Evolutionary conservation across 2,329 filamentous ascomycete genomes (phyloP), one percentile per base, ranked within the genome.

Genomic region (Aureobasidium sp.): DNA sequence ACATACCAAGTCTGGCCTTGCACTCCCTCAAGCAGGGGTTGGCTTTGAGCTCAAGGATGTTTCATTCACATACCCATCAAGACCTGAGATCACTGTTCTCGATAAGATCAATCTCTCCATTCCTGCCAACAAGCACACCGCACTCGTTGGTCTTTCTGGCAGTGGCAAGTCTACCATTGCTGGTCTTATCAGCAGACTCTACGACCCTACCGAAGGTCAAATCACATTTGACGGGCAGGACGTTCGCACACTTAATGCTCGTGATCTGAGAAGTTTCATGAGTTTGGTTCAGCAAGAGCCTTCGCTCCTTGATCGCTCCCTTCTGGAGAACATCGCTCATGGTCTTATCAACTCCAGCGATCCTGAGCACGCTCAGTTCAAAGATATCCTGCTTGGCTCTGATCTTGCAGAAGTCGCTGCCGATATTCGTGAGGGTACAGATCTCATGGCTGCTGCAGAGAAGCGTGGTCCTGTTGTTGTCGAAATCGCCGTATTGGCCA

Each of bases 311-410:
- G 76, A 81, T 60, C 74, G 79, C 3, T 81, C 80, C 0, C 78
- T 83, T 8, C 65, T 82, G 10, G 80, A 82, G 58, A 82, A 82
- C 59, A 80, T 83, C 55, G 80, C 80, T 1, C 75, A 78, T 41
- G 80, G 80, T 2, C 71, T 82, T 5, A 74, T 77, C 62, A 77
- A 76, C 50, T 77, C 75, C 3, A 69, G 47, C 6, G 58, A 64
- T 5, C 63, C 74, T 11, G 66, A 67, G 8, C 72, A 75, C 59
- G 65, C 65, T 5, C 68, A 73, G 54, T 64, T 85, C 10, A 76
- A 80, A 51, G 62, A 72, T 1, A 68, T 73, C 2, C 75, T 88
- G 2, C 74, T 84, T 3, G 74, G 81, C 79, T 14, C 59, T 21
- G 69, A 76, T 1, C 74, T 87, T 25, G 69, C 76, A 9, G 72